Evolutionary conservation across 176 grass and related monocot species (phyloP).

Genomic region (Triticum dicoccoides): DNA sequence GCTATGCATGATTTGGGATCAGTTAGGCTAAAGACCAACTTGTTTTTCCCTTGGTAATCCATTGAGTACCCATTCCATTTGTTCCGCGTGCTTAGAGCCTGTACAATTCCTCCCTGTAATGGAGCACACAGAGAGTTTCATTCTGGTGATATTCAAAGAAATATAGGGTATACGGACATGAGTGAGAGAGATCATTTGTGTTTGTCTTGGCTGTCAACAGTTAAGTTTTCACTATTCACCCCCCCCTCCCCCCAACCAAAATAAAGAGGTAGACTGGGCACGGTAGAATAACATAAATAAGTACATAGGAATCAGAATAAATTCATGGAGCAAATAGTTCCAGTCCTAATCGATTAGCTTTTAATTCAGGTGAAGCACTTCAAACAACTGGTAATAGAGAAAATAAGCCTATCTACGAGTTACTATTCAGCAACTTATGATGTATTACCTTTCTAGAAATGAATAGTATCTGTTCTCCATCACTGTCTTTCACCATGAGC

Average conservation of each 20-base stretch:
- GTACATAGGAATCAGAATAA: not conserved
- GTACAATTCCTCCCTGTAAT: constrained; percentile 69
- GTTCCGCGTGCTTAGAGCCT: constrained; percentile 65
- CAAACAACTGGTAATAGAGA: constrained; percentile 5
- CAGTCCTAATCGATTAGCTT: constrained; percentile 15
- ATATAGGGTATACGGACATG: constrained; percentile 9
- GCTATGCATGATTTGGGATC: constrained; percentile 68
- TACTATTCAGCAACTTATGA: constrained; percentile 16
- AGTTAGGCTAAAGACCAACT: constrained; percentile 69
- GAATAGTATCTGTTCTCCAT: constrained; percentile 65
- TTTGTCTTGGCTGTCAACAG: not conserved
- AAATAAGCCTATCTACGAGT: not conserved
- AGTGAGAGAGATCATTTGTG: not conserved
- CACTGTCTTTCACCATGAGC: constrained; percentile 60
- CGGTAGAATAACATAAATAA: constrained; percentile 3
- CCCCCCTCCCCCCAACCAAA: not conserved
- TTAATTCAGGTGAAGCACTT: constrained; percentile 1
- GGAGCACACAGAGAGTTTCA: not conserved
- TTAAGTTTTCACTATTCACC: not conserved
- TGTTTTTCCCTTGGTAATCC: constrained; percentile 61
- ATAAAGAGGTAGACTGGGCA: constrained; percentile 2
- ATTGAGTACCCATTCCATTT: constrained; percentile 74
- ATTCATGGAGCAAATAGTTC: constrained; percentile 3
- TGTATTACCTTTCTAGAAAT: constrained; percentile 77
- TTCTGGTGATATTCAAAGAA: constrained; percentile 7